phyloP scores from a whole-genome alignment of 1,139 yeast species.

The Pneumocystis oryctolagi region DNA sequence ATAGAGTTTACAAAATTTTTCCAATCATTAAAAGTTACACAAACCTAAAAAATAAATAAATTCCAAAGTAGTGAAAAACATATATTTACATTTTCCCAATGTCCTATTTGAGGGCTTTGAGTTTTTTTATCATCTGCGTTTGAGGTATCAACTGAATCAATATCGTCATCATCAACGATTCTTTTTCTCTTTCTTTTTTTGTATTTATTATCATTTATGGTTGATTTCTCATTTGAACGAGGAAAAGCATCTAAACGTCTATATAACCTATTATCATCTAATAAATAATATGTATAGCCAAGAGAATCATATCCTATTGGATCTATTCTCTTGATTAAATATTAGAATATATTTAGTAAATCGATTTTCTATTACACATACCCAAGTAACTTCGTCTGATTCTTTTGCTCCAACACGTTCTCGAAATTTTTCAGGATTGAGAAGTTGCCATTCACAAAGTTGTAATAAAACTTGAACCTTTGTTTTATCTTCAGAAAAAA shows the following conservation, averaged over 20 bases:
- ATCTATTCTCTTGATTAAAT: constrained; percentile 18
- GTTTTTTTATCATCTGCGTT: constrained; percentile 1
- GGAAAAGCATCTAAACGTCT: constrained; percentile 18
- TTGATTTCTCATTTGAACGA: constrained; percentile 1
- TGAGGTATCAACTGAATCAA: constrained; percentile 6
- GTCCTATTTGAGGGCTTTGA: constrained; percentile 9
- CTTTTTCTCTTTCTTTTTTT: constrained; percentile 5
- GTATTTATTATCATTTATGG: background rate
- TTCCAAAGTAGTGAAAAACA: background rate
- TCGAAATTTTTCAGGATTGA: constrained; percentile 14
- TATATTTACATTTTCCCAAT: constrained; percentile 6
- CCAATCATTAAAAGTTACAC: constrained; percentile 24
- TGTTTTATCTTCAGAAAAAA: background rate
- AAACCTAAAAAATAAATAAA: constrained; percentile 18
- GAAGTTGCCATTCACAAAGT: constrained; percentile 13
- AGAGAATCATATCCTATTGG: constrained; percentile 24
- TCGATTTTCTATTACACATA: background rate
- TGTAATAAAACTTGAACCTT: constrained; percentile 13
- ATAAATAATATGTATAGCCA: constrained; percentile 21
- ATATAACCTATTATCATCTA: constrained; percentile 27
- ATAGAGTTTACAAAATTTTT: constrained; percentile 18
- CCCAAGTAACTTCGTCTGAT: constrained; percentile 15
- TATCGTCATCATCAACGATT: constrained; percentile 2
- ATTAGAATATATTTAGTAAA: constrained; percentile 1
- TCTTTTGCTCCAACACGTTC: constrained; percentile 16